Percentiles rank a stretch among this genome's conserved stretches.
phyloP scores from a whole-genome alignment of 75 land plant genomes.

The Adiantum capillusveneris region DNA sequence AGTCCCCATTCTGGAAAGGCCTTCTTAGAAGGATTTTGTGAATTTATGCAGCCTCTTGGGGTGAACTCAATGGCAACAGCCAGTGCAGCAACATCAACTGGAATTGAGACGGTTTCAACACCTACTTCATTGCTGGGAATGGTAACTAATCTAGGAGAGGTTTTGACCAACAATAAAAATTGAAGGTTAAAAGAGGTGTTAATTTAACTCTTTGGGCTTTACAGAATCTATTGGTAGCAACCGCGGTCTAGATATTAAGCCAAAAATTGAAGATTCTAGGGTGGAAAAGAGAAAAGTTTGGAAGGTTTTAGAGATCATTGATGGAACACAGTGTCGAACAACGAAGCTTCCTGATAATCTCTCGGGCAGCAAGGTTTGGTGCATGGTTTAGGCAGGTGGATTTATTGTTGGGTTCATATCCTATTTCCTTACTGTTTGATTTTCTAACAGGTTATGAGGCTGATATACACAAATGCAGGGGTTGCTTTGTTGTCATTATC shows the following conservation, averaged over 20 bases:
- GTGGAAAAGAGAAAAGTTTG: constrained; percentile 52
- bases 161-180: background rate
- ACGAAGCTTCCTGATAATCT: constrained; percentile 49
- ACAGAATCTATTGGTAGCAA: constrained; percentile 52
- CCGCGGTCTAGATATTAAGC: constrained; percentile 56
- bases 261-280: constrained; percentile 58
- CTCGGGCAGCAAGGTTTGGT: constrained; percentile 78
- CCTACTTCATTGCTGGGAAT: constrained; percentile 40
- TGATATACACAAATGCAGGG: constrained; percentile 27
- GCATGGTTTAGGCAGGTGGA: no score
- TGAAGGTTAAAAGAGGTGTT: background rate
- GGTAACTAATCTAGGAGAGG: constrained; percentile 16
- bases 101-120: constrained; percentile 45
- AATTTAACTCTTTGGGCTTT: background rate
- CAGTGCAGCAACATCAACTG: constrained; percentile 27
- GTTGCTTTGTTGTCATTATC: constrained; percentile 16
- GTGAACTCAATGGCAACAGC: constrained; percentile 35
- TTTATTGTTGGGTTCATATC: no score
- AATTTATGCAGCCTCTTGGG: constrained; percentile 40
- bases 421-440: no score
- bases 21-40: constrained; percentile 7
- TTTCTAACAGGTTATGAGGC: constrained; percentile 23
- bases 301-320: constrained; percentile 58
- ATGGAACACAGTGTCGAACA: constrained; percentile 42
- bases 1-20: background rate